phyloP scores from a whole-genome alignment of 345 rosid species.

The Turnera subulata region DNA sequence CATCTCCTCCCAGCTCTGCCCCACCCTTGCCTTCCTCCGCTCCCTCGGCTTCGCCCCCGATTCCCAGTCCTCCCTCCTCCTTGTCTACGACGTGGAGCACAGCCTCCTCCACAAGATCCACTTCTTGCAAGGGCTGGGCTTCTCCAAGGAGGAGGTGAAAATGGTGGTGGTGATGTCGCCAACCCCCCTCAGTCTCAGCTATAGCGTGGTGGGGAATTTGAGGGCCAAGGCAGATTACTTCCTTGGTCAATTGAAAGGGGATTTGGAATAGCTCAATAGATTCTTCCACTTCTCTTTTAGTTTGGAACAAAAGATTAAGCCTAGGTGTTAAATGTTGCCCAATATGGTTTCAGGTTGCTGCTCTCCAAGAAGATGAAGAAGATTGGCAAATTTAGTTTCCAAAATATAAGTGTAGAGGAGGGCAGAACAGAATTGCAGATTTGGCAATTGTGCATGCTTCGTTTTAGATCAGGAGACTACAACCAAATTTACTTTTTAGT shows the following conservation, averaged over 20 bases:
- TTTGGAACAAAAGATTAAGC: constrained; percentile 80
- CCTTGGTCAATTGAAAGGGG: constrained; percentile 53
- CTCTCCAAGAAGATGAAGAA: constrained; percentile 70
- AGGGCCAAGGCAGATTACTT: constrained; percentile 67
- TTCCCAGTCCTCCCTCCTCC: constrained; percentile 49
- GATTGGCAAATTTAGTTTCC: no score
- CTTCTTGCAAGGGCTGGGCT: constrained; percentile 45
- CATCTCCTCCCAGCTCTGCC: constrained; percentile 54
- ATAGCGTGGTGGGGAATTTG: constrained; percentile 63
- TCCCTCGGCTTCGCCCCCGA: constrained; percentile 58
- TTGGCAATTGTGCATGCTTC: no score
- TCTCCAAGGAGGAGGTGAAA: constrained; percentile 48
- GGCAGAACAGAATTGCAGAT: no score
- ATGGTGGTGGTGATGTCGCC: constrained; percentile 76
- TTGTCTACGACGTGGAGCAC: constrained; percentile 57
- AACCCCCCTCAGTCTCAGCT: constrained; percentile 57
- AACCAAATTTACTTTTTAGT: no score
- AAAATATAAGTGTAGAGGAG: no score
- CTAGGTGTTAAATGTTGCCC: constrained; percentile 59
- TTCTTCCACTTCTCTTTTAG: constrained; percentile 91
- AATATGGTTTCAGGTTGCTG: constrained; percentile 50
- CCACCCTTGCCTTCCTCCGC: constrained; percentile 43
- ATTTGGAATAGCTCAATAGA: constrained; percentile 50
- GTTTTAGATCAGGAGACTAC: no score
- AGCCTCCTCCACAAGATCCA: constrained; percentile 58